These are phyloP conservation scores for Clitoria ternatea DNA, from an alignment of 306 rosid species.

Conservation along the genomic window DNA sequence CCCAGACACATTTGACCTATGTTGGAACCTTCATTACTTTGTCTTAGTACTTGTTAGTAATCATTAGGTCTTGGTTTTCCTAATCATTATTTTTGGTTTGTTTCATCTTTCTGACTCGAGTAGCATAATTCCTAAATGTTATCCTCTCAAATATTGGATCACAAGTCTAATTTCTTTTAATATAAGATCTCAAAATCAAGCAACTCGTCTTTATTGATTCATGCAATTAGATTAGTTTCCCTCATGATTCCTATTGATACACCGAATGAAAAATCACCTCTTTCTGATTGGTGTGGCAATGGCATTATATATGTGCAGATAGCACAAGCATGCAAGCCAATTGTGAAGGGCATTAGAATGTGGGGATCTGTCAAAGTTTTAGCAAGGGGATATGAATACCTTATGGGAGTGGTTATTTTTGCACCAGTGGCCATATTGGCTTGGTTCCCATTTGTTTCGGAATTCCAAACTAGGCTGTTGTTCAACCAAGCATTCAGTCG, in stretches of 20 bases:
- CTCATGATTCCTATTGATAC: neutral
- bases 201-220: neutral
- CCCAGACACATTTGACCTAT: neutral
- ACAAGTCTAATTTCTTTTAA: neutral
- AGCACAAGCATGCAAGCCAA: conserved; percentile 72
- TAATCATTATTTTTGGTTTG: neutral
- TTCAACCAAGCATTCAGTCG: conserved; percentile 98
- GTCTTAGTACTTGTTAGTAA: neutral
- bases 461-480: conserved; percentile 87
- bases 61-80: no score
- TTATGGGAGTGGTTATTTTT: conserved; percentile 80
- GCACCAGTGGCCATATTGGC: conserved; percentile 82
- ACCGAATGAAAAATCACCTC: neutral
- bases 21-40: neutral
- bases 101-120: neutral
- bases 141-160: neutral
- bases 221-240: neutral
- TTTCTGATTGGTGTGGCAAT: conserved; percentile 20
- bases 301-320: conserved; percentile 47
- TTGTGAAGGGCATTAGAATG: conserved; percentile 71
- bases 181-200: neutral
- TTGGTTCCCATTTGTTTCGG: conserved; percentile 96
- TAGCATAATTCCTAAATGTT: neutral
- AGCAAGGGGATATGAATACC: conserved; percentile 82
- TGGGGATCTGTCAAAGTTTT: conserved; percentile 90